A percentile compares a stretch with the other conserved stretches of the same genome.
These are phyloP conservation scores for Penicillium sp. DNA, from an alignment of 2,329 filamentous ascomycete genomes.

Conservation along the genomic window DNA sequence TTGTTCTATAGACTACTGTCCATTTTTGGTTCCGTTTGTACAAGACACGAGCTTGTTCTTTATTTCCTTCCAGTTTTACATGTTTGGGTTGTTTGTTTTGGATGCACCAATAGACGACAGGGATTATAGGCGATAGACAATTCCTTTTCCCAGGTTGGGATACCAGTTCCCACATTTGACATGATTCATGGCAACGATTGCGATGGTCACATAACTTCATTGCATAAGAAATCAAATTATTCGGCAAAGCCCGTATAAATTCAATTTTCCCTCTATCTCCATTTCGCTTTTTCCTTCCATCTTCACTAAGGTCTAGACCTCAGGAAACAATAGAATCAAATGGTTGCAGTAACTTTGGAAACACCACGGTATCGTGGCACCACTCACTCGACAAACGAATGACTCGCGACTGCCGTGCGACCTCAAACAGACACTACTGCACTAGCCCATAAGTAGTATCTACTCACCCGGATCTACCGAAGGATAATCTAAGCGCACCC, in stretches of 20 bases:
- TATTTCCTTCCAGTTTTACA: background rate
- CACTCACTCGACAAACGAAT: background rate
- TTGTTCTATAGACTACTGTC: conserved; percentile 1
- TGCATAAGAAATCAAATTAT: background rate
- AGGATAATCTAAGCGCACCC: background rate
- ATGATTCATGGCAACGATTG: background rate
- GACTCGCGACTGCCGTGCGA: background rate
- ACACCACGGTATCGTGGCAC: background rate
- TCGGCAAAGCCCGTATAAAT: too few species aligned
- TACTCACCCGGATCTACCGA: background rate
- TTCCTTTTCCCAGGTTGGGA: background rate
- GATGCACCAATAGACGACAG: background rate
- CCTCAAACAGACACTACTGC: background rate
- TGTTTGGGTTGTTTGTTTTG: background rate
- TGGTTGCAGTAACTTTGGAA: background rate
- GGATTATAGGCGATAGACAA: background rate
- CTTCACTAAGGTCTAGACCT: too few species aligned
- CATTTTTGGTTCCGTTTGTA: background rate
- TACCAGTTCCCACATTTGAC: background rate
- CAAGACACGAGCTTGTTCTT: background rate
- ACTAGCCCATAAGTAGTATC: background rate
- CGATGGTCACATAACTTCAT: background rate
- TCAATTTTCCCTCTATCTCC: too few species aligned
- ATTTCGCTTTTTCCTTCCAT: background rate
- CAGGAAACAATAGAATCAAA: background rate